Evolutionary conservation across 352 stramenopile species (phyloP).

Genomic region (Phytophthora kernoviae): DNA sequence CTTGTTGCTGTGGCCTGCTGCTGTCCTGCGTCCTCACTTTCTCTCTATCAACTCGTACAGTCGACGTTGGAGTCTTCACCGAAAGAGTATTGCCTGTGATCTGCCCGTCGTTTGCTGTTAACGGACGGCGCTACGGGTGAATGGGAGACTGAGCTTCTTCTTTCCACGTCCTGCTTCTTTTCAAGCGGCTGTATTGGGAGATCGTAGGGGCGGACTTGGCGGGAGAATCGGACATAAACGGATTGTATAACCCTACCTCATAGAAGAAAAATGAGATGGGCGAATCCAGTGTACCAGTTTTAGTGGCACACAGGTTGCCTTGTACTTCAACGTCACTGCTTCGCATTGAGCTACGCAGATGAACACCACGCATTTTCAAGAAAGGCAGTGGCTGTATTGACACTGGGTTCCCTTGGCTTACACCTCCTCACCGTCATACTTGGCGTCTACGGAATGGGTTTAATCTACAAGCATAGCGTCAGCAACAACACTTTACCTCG

Average conservation of each 20-base stretch:
- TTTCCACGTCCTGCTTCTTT: constrained; percentile 34
- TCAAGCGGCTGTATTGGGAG: constrained; percentile 1
- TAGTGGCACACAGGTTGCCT: neutral
- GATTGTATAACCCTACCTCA: neutral
- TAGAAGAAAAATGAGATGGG: constrained; percentile 1
- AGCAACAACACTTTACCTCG: neutral
- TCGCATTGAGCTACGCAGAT: too few species aligned
- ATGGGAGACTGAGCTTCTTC: constrained; percentile 21
- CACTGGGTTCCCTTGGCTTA: constrained; percentile 1
- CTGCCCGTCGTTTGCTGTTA: constrained; percentile 12
- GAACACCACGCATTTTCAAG: neutral
- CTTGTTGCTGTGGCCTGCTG: constrained; percentile 11
- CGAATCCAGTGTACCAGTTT: neutral
- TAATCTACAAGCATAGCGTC: constrained; percentile 67
- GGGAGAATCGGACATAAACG: neutral
- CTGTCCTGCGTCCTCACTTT: neutral
- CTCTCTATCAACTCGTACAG: constrained; percentile 3
- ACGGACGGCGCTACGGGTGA: constrained; percentile 5
- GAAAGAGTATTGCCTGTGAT: constrained; percentile 2
- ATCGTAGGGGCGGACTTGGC: constrained; percentile 2
- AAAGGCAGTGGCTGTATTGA: constrained; percentile 18
- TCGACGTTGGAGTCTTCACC: constrained; percentile 4
- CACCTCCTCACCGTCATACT: constrained; percentile 1
- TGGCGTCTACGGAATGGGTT: constrained; percentile 88
- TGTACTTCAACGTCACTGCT: neutral